These are phyloP conservation scores for Raddia guianensis DNA, from an alignment of 176 grass and related monocot genomes.

Conservation along the genomic window DNA sequence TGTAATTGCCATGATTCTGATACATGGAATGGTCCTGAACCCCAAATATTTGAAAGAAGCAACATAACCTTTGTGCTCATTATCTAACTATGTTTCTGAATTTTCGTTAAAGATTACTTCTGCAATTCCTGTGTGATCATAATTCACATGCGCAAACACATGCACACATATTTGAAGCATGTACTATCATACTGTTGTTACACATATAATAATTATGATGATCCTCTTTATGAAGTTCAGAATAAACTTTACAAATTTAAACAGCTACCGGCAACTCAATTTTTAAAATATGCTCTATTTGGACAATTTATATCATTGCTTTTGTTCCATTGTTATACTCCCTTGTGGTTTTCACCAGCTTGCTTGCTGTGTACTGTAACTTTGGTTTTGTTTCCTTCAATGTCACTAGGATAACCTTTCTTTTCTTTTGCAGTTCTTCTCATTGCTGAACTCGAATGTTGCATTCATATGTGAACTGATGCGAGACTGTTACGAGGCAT, in stretches of 20 bases:
- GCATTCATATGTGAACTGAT: constrained; percentile 95
- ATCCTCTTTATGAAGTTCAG: not conserved
- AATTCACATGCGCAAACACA: not conserved
- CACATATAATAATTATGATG: not conserved
- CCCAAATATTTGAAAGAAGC: constrained; percentile 9
- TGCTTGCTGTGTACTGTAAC: constrained; percentile 34
- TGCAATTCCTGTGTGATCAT: constrained; percentile 17
- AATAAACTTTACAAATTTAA: constrained; percentile 15
- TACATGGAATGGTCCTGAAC: constrained; percentile 15
- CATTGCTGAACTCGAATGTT: constrained; percentile 69
- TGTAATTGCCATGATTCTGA: constrained; percentile 13
- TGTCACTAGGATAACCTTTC: constrained; percentile 21
- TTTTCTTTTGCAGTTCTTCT: constrained; percentile 81
- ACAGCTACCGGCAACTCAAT: constrained; percentile 24
- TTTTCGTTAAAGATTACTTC: constrained; percentile 8
- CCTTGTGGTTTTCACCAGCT: constrained; percentile 32
- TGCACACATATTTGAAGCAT: not conserved
- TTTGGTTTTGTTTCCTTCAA: constrained; percentile 35
- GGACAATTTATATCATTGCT: constrained; percentile 15
- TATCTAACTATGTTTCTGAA: constrained; percentile 11
- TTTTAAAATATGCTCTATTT: constrained; percentile 36
- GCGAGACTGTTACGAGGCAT: constrained; percentile 96
- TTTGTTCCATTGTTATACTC: constrained; percentile 21
- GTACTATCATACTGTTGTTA: not conserved
- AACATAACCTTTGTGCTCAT: constrained; percentile 25